These are phyloP conservation scores for Zymoseptoria tritici DNA, from an alignment of 2,329 filamentous ascomycete genomes.

Conservation along the genomic window DNA sequence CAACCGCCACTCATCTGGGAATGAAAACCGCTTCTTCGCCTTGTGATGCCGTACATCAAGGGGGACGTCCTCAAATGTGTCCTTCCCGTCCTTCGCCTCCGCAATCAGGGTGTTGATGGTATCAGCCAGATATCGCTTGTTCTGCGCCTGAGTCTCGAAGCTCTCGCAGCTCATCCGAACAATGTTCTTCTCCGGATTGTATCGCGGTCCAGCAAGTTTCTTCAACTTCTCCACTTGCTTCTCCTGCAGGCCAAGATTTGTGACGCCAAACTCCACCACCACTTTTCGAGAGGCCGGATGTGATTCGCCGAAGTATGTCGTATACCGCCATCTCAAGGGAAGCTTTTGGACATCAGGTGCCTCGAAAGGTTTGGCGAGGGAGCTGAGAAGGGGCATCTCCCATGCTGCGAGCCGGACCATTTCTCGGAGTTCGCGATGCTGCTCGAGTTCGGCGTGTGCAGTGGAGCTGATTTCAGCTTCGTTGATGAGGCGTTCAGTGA, in stretches of 20 bases:
- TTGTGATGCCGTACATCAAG: slow-evolving; percentile 82
- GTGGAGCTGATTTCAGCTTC: slow-evolving; percentile 77
- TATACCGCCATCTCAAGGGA: slow-evolving; percentile 90
- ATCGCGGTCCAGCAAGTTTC: slow-evolving; percentile 78
- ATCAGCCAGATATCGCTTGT: slow-evolving; percentile 89
- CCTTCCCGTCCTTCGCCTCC: slow-evolving; percentile 64
- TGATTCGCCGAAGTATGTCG: slow-evolving; percentile 86
- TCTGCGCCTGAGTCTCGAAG: slow-evolving; percentile 83
- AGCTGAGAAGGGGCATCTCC: slow-evolving; percentile 81
- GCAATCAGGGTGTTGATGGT: slow-evolving; percentile 64
- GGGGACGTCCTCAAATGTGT: slow-evolving; percentile 83
- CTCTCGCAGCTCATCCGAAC: slow-evolving; percentile 83
- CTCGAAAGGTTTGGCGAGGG: slow-evolving; percentile 77
- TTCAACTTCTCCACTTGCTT: slow-evolving; percentile 71
- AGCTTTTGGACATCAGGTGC: slow-evolving; percentile 54
- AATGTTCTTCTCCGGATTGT: slow-evolving; percentile 74
- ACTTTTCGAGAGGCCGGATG: slow-evolving; percentile 93
- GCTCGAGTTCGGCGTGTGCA: slow-evolving; percentile 79
- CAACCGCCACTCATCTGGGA: slow-evolving; percentile 78
- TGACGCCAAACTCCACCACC: slow-evolving; percentile 76
- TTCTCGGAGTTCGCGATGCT: slow-evolving; percentile 79
- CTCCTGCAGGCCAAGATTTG: slow-evolving; percentile 58
- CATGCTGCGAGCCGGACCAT: slow-evolving; percentile 83
- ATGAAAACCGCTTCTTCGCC: slow-evolving; percentile 58
- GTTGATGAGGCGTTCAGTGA: slow-evolving; percentile 39